Conservation (phyloP, 2,329 filamentous ascomycete genomes). For the Cytospora mali region DNA sequence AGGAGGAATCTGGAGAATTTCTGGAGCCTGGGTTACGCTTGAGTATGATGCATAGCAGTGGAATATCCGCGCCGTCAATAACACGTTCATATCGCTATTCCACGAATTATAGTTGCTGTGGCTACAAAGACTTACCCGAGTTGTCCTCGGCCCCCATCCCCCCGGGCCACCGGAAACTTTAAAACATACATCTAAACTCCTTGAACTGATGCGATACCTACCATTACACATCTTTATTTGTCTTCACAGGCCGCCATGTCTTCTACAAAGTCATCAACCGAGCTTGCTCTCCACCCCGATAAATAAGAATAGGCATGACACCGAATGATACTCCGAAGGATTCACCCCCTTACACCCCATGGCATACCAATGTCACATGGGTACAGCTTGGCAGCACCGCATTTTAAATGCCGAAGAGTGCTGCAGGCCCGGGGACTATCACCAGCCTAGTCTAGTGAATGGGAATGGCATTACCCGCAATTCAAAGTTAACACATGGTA, state of each 20-base stretch:
- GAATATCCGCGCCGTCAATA: neutral
- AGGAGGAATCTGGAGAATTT: conserved; percentile 51
- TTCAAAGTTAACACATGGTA: conserved; percentile 12
- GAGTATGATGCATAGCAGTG: conserved; percentile 13
- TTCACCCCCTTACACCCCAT: neutral
- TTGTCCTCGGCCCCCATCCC: neutral
- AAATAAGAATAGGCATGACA: neutral
- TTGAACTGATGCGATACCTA: no score
- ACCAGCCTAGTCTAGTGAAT: neutral
- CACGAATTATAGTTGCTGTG: neutral
- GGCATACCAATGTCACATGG: no score
- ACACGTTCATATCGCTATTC: neutral
- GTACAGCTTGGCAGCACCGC: no score
- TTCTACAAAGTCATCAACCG: no score
- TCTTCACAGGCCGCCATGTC: no score
- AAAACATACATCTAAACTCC: no score
- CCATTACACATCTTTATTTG: no score
- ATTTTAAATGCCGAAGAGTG: neutral
- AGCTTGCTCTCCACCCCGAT: no score
- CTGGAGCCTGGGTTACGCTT: conserved; percentile 51
- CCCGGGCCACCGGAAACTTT: no score
- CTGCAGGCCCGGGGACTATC: neutral
- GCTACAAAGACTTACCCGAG: neutral
- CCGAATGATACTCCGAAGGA: neutral
- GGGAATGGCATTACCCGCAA: conserved; percentile 2